These are phyloP conservation scores for Solanum etuberosum DNA, from an alignment of 257 asterid species.

Conservation along the genomic window DNA sequence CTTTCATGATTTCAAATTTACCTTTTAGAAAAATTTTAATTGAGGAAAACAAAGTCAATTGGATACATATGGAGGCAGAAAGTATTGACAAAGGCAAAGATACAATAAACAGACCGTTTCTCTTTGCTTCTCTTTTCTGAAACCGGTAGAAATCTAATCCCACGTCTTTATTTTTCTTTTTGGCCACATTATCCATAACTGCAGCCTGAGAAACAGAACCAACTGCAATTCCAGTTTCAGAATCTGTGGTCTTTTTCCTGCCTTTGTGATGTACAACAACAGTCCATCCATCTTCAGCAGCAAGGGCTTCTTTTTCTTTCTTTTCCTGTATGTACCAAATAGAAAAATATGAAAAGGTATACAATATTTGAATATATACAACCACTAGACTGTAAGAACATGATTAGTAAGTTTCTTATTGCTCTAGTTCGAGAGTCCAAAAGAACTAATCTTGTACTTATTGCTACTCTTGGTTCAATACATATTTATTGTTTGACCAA, in stretches of 20 bases:
- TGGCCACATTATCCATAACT: slow-evolving; percentile 51
- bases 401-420: background rate
- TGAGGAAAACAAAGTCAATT: background rate
- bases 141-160: slow-evolving; percentile 79
- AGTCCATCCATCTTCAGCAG: slow-evolving; percentile 94
- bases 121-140: slow-evolving; percentile 79
- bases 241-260: slow-evolving; percentile 80
- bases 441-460: background rate
- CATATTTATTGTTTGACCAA: background rate
- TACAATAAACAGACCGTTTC: slow-evolving; percentile 45
- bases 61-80: background rate
- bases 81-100: background rate
- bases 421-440: background rate
- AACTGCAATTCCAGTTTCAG: slow-evolving; percentile 73
- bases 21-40: background rate
- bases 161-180: slow-evolving; percentile 54
- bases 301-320: slow-evolving; percentile 60
- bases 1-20: background rate
- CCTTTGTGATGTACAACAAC: slow-evolving; percentile 92
- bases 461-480: background rate
- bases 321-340: slow-evolving; percentile 45
- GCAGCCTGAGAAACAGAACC: slow-evolving; percentile 94
- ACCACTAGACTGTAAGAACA: background rate
- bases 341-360: background rate
- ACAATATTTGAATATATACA: background rate